phyloP scores from a whole-genome alignment of 2,329 filamentous ascomycete genomes.

The Leptographium lundbergii region DNA sequence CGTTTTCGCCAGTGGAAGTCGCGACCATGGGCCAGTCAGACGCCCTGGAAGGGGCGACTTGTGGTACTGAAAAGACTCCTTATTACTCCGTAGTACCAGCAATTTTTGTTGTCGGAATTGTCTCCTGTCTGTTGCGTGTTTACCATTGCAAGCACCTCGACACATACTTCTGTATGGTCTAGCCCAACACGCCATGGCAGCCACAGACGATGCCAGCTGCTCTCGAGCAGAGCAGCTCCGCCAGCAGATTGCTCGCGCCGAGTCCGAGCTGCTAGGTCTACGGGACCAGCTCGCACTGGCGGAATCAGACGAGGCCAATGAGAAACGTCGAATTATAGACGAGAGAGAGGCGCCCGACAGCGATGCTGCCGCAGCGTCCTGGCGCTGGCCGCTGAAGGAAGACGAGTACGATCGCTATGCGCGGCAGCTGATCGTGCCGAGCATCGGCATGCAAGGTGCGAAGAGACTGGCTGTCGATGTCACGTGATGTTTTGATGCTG shows the following conservation, averaged over 20 bases:
- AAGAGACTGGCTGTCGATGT: background rate
- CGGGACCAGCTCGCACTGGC: conserved; percentile 30
- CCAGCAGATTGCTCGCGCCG: conserved; percentile 32
- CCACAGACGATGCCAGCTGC: background rate
- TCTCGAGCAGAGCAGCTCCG: conserved; percentile 24
- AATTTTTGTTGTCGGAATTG: background rate
- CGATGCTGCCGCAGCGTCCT: conserved; percentile 7
- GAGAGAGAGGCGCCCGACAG: background rate
- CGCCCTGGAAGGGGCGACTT: background rate
- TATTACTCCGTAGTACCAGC: background rate
- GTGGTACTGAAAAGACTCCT: background rate
- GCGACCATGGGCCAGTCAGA: background rate
- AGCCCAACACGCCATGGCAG: background rate
- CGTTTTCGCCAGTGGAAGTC: background rate
- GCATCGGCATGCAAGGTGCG: conserved; percentile 61
- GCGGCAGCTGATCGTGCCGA: conserved; percentile 77
- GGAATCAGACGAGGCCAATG: conserved; percentile 17
- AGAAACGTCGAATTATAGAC: background rate
- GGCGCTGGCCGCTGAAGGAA: conserved; percentile 55
- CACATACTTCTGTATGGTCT: background rate
- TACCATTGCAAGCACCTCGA: background rate
- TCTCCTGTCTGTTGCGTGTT: background rate
- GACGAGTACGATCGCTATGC: conserved; percentile 82
- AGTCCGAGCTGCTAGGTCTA: conserved; percentile 33
- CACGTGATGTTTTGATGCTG: background rate